phyloP scores from a whole-genome alignment of 176 grass and related monocot species.

The Oropetium thomaeum region DNA sequence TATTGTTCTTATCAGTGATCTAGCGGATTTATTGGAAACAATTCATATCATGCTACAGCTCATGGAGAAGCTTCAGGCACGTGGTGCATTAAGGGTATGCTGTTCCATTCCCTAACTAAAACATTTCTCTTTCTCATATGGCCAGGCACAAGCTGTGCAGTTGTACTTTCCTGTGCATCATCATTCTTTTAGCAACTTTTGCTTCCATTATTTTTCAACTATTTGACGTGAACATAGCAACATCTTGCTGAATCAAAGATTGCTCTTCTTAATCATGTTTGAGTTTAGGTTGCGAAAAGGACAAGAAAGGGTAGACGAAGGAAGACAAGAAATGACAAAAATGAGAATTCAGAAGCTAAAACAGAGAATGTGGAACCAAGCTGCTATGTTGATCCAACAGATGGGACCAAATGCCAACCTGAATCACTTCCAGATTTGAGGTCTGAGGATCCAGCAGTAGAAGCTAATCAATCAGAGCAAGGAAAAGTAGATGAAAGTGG shows the following conservation, averaged over 20 bases:
- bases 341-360: constrained; percentile 23
- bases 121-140: constrained; percentile 12
- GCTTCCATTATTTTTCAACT: constrained; percentile 13
- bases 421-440: constrained; percentile 44
- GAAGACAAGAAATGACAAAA: constrained; percentile 47
- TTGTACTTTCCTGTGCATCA: background rate
- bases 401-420: constrained; percentile 33
- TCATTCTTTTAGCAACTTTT: constrained; percentile 19
- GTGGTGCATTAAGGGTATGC: constrained; percentile 80
- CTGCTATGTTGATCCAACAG: constrained; percentile 20
- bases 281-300: constrained; percentile 84
- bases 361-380: constrained; percentile 29
- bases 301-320: constrained; percentile 73
- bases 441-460: constrained; percentile 10
- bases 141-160: background rate
- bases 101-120: constrained; percentile 11
- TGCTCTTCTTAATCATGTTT: constrained; percentile 4
- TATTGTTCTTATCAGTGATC: constrained; percentile 63
- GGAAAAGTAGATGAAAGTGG: constrained; percentile 22
- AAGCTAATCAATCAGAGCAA: constrained; percentile 23
- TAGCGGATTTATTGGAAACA: constrained; percentile 87
- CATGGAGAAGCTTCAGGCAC: constrained; percentile 93
- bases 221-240: constrained; percentile 28
- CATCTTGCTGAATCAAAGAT: constrained; percentile 19
- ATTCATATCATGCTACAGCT: constrained; percentile 90